phyloP scores from a whole-genome alignment of 2,329 filamentous ascomycete species.

The Fusarium sp. region DNA sequence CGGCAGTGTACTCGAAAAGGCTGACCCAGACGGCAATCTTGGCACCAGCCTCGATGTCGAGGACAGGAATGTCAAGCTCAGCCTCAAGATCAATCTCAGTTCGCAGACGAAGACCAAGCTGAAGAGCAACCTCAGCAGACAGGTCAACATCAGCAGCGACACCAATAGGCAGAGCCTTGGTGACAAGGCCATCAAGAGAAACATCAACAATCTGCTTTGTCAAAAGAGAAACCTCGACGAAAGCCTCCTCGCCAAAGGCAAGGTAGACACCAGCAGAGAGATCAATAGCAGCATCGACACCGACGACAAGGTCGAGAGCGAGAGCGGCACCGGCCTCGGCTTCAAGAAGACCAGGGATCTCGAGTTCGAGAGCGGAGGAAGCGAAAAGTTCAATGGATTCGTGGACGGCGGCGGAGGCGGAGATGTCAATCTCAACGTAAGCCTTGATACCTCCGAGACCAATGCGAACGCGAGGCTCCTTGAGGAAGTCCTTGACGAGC shows the following conservation, averaged over 20 bases:
- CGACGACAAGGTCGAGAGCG: constrained; percentile 63
- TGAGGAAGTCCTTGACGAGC: constrained; percentile 54
- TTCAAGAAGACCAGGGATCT: constrained; percentile 53
- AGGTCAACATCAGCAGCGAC: constrained; percentile 43
- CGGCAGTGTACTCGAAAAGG: constrained; percentile 63
- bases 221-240: constrained; percentile 54
- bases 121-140: constrained; percentile 59
- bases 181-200: constrained; percentile 52
- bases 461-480: constrained; percentile 55
- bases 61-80: constrained; percentile 42
- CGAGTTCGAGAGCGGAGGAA: constrained; percentile 50
- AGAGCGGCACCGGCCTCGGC: constrained; percentile 58
- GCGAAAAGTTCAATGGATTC: constrained; percentile 64
- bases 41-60: constrained; percentile 54
- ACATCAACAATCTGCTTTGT: constrained; percentile 54
- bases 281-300: constrained; percentile 60
- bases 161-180: constrained; percentile 42
- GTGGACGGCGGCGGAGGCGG: constrained; percentile 56
- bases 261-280: constrained; percentile 60
- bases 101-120: constrained; percentile 62
- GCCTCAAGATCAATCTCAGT: constrained; percentile 57
- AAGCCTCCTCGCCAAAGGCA: constrained; percentile 58
- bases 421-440: constrained; percentile 61
- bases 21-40: constrained; percentile 61
- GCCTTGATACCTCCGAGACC: constrained; percentile 63